Base-by-base conservation (phyloP, 805 yeast species). In the Candida verbasci region DNA sequence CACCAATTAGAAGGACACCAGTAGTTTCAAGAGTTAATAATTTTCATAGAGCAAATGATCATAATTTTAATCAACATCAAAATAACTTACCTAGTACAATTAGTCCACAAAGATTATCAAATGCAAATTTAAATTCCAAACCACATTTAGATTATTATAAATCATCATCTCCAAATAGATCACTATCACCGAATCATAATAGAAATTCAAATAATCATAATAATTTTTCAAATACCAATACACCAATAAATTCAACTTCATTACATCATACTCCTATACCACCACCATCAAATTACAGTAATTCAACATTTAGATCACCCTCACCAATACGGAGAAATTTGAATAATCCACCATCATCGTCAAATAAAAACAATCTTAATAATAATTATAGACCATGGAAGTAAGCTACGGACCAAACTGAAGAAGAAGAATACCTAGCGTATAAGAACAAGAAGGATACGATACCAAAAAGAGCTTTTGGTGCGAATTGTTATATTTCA, bases 291-390 rank as follows among this genome's bases (percentile, higher is more conserved):
- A 12, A 8, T 9, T 24, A 24, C 24, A 17, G 12, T 16, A 15
- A 11, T 15, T 24, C 35, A 11, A 17, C 33, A 15, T 37, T 36
- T 22, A 35, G 35, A 33, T 40, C 43, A 11, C 40, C 40, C 9
- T 40, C 43, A 9, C 43, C 43, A 30, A 18, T 28, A 9, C 26
- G 40, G 32, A 27, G 33, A 27, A 31, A 31, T 24, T 3, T 23
- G 3, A 25, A 8, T 9, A 16, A 23, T 20, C 14, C 35, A 11
- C 11, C 11, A 8, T 12, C 28, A 14, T 21, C 14, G 9, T n/a
- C n/a, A n/a, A n/a, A n/a, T n/a, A n/a, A n/a, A n/a, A n/a, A n/a
- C n/a, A n/a, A n/a, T n/a, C n/a, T n/a, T n/a, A n/a, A n/a, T n/a
- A 10, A 15, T 31, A 4, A 4, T 15, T 11, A 23, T 24, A 31